A percentile compares a stretch with the other conserved stretches of the same genome.
Evolutionary conservation across 1,284 basidiomycete species (phyloP).

Genomic region (Earliella scabrosa): DNA sequence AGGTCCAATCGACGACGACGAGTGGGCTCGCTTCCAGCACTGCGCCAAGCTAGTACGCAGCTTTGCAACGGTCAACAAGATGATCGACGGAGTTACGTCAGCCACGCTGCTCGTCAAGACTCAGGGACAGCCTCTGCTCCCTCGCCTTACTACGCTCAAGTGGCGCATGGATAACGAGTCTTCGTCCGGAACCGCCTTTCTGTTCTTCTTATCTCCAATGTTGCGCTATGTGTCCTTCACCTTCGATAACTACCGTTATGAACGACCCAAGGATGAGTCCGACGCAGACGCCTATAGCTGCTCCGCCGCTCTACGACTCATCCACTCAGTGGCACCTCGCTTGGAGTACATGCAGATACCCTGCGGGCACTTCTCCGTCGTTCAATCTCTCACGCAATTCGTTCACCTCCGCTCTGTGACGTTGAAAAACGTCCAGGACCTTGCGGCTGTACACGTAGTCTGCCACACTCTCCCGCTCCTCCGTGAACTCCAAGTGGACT

Average conservation of each 20-base stretch:
- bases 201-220: conserved; percentile 7
- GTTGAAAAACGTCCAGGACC: too few relatives aligned
- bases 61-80: neutral
- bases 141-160: neutral
- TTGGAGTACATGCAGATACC: neutral
- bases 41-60: neutral
- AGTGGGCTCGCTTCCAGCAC: conserved; percentile 3
- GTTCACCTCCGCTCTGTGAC: too few relatives aligned
- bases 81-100: neutral
- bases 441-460: too few relatives aligned
- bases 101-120: neutral
- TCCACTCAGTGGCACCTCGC: neutral
- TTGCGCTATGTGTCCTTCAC: neutral
- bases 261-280: neutral
- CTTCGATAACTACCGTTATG: neutral
- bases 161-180: neutral
- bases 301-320: neutral
- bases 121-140: neutral
- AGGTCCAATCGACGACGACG: neutral
- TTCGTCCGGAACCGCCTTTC: neutral
- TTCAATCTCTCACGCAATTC: too few relatives aligned
- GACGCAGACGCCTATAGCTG: neutral
- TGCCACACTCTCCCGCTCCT: too few relatives aligned
- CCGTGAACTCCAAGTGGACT: too few relatives aligned
- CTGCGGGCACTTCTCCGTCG: too few relatives aligned